phyloP scores from a whole-genome alignment of 805 yeast species.

The Nakazawaea pomicola region DNA sequence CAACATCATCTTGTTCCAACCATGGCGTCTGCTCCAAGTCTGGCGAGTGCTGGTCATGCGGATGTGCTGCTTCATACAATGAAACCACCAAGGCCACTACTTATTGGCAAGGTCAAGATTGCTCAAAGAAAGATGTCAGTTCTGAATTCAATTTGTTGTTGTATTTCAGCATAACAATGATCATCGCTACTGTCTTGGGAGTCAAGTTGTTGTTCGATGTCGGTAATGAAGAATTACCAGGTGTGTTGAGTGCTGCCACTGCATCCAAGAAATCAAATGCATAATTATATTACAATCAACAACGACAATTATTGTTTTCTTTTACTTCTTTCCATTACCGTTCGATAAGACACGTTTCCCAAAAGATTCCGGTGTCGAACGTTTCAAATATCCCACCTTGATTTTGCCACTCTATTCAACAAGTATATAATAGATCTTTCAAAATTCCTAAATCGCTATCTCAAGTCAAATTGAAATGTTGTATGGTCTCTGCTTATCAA shows the following conservation, averaged over 20 bases:
- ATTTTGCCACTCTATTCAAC: no score
- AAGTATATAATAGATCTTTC: no score
- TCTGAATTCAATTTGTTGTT: conserved; percentile 62
- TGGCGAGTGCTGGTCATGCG: conserved; percentile 44
- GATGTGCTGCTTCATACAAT: conserved; percentile 40
- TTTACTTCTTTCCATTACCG: no score
- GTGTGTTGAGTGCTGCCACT: conserved; percentile 60
- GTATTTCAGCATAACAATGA: conserved; percentile 55
- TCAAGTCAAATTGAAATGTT: no score
- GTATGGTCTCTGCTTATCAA: no score
- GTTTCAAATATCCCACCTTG: no score
- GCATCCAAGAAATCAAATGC: conserved; percentile 32
- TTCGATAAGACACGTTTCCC: no score
- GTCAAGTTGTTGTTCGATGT: conserved; percentile 46
- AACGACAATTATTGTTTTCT: background rate
- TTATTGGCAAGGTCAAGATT: conserved; percentile 52
- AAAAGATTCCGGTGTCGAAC: no score
- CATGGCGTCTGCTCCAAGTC: conserved; percentile 47
- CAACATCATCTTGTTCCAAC: conserved; percentile 45
- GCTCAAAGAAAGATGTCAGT: conserved; percentile 65
- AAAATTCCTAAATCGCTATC: no score
- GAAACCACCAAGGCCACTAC: conserved; percentile 40
- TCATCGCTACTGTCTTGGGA: conserved; percentile 42
- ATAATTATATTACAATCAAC: conserved; percentile 9
- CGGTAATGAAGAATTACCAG: conserved; percentile 63